Base-by-base conservation (phyloP, 2,329 filamentous ascomycete species). In the Fusarium liriodendri region DNA sequence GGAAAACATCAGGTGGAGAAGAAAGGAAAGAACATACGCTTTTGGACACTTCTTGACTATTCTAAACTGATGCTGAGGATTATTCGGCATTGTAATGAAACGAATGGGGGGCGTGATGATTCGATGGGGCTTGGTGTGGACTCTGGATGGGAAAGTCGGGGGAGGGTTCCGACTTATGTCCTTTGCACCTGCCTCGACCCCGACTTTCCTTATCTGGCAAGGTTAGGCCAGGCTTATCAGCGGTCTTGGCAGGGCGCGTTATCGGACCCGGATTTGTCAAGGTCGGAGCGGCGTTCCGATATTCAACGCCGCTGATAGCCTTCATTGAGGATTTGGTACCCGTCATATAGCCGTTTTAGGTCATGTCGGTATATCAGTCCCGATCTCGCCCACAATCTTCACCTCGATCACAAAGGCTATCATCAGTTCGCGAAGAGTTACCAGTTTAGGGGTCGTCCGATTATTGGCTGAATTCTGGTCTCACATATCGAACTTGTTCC, bases 21-120 rank as follows among this genome's bases (percentile, higher is more conserved):
- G 22, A 10, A n/a, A 11, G 8, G 29, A 5, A 16, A 9, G 3
- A 37, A 73, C 73, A 42, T 52, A 78, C 76, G 76, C 76, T 62
- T 78, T 78, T 25, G 64, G 54, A 37, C 76, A 78, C 62, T 78
- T 78, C 63, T 78, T 78, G 22, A 70, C 59, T 45, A 78, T 54
- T 29, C 73, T 69, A 20, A 64, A 68, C 16, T 74, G 68, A 5
- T 35, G 29, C 6, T 57, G 64, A 18, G 65, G 70, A 22, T 35
- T 62, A 37, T 63, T 70, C 5, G 76, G 66, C 76, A 77, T 74
- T 42, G 33, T 22, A 37, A 58, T 29, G 52, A 14, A n/a, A 37
- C 37, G 40, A 16, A 25, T 33, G 18, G 13, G 13, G 11, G 33
- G 37, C 13, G 7, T 57, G 32, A 40, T 35, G 52, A 35, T 22